A percentile compares a stretch with the other conserved stretches of the same genome.
phyloP scores from a whole-genome alignment of 441 rosid genomes.

The Adansonia grandidieri region DNA sequence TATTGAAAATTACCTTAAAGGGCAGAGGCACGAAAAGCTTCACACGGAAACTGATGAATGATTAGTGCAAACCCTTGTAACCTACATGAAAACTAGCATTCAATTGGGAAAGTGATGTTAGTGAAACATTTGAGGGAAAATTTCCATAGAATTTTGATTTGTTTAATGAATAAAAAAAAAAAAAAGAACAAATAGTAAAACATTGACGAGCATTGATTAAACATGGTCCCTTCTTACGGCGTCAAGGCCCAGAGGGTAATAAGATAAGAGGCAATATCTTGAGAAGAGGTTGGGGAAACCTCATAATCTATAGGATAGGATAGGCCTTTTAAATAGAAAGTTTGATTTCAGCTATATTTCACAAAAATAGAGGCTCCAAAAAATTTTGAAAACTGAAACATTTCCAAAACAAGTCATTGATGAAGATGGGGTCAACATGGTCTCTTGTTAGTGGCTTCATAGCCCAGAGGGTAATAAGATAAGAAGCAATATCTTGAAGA shows the following conservation, averaged over 20 bases:
- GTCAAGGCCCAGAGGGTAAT: background rate
- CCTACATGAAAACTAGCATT: constrained; percentile 6
- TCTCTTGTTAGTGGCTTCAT: background rate
- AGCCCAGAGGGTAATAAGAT: background rate
- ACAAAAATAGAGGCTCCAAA: background rate
- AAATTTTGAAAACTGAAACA: background rate
- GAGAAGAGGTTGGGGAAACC: background rate
- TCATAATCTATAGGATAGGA: background rate
- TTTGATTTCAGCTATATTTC: background rate
- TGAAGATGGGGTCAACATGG: background rate
- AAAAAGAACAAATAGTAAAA: background rate
- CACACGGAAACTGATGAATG: background rate
- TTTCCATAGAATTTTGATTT: background rate
- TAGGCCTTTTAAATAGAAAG: background rate
- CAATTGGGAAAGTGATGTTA: background rate
- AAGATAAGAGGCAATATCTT: background rate
- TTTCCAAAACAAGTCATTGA: background rate
- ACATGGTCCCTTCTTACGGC: constrained; percentile 7
- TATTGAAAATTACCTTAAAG: constrained; percentile 7
- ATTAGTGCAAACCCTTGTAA: background rate
- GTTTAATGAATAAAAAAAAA: background rate
- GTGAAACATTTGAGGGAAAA: background rate
- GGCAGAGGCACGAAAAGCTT: background rate
- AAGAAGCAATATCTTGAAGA: background rate
- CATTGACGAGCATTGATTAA: background rate